phyloP scores from a whole-genome alignment of 148 eudicot genomes.

The Rhododendron ovatum region DNA sequence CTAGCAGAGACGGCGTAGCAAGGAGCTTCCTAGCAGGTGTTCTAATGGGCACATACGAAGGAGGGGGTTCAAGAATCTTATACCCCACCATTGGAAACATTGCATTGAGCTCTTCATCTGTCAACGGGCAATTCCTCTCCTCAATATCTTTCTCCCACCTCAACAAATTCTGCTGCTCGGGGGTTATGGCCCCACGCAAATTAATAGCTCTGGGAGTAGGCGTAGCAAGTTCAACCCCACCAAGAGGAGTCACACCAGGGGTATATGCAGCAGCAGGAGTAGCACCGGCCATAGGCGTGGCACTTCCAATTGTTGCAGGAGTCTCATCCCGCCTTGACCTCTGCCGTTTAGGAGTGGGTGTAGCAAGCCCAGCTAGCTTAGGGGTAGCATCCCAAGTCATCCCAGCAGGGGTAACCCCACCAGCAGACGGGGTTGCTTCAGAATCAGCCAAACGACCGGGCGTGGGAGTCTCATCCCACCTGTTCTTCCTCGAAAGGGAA shows the following conservation, averaged over 20 bases:
- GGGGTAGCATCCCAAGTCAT: slow-evolving; percentile 98
- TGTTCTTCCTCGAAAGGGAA: slow-evolving; percentile 60
- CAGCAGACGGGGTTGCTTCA: slow-evolving; percentile 75
- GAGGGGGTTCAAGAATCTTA: slow-evolving; percentile 80
- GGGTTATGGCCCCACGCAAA: slow-evolving; percentile 69
- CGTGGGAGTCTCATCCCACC: slow-evolving; percentile 93
- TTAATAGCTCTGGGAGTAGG: slow-evolving; percentile 79
- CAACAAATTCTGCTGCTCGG: slow-evolving; percentile 81
- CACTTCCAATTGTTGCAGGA: slow-evolving; percentile 92
- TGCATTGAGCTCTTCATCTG: slow-evolving; percentile 91
- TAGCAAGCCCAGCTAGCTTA: slow-evolving; percentile 63
- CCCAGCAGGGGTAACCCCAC: slow-evolving; percentile 84
- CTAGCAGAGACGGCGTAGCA: slow-evolving; percentile 91
- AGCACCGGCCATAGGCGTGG: slow-evolving; percentile 72
- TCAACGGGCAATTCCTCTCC: slow-evolving; percentile 83
- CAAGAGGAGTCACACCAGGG: slow-evolving; percentile 88
- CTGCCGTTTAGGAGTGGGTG: slow-evolving; percentile 88
- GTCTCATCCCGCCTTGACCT: slow-evolving; percentile 98
- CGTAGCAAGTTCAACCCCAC: slow-evolving; percentile 71
- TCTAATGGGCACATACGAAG: slow-evolving; percentile 80
- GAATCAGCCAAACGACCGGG: slow-evolving; percentile 82
- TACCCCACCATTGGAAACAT: slow-evolving; percentile 95
- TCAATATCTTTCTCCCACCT: slow-evolving; percentile 97
- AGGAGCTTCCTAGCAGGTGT: slow-evolving; percentile 94
- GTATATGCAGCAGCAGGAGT: slow-evolving; percentile 78